A percentile compares a stretch with the other conserved stretches of the same genome.
Conservation (phyloP, 345 rosid species). For the Kernera saxatilis region DNA sequence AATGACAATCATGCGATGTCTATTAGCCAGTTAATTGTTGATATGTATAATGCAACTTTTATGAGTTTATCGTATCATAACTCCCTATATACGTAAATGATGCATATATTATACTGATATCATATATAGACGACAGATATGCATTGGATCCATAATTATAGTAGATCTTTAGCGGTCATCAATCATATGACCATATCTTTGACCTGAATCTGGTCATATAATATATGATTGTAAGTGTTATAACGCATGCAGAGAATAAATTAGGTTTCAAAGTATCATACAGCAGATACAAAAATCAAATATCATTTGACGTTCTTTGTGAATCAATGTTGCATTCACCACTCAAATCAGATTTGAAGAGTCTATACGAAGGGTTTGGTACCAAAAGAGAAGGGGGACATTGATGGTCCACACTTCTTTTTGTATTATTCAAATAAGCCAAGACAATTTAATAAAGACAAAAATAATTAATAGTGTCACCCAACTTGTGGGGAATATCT, state of each 20-base stretch:
- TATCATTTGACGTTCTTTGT: background rate
- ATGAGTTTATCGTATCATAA: background rate
- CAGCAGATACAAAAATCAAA: background rate
- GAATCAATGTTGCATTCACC: constrained; percentile 1
- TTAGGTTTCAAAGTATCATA: background rate
- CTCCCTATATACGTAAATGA: background rate
- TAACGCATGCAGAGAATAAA: background rate
- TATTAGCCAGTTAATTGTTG: background rate
- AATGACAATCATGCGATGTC: background rate
- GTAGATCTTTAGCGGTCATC: background rate
- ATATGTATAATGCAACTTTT: background rate
- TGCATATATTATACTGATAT: background rate
- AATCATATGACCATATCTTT: constrained; percentile 1
- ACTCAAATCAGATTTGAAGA: constrained; percentile 1
- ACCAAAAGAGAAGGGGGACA: constrained; percentile 19
- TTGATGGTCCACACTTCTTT: constrained; percentile 17
- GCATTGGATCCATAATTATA: background rate
- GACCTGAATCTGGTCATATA: background rate
- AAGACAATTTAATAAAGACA: constrained; percentile 11
- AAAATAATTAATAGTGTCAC: constrained; percentile 7
- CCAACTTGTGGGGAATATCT: constrained; percentile 23
- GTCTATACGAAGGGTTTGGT: background rate
- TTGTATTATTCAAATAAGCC: constrained; percentile 11
- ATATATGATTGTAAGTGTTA: background rate
- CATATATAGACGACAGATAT: background rate